Conservation (phyloP, 768 basidiomycete species). For the Ephemerocybe angulata region DNA sequence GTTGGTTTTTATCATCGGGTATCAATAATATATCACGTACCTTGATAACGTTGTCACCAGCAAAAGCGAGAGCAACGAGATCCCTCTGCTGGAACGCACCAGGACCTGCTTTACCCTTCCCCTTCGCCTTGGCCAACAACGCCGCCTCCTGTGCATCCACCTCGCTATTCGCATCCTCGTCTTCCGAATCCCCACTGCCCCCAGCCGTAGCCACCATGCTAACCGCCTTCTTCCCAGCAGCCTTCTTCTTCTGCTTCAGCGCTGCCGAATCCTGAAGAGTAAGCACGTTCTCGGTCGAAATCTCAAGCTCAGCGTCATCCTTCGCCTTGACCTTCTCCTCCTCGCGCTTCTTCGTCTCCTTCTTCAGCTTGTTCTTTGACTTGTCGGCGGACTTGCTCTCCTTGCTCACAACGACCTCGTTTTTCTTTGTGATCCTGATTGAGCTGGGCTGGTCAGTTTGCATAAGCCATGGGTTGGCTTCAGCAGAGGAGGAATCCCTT, state of each 20-base stretch:
- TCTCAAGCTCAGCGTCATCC: slow-evolving; percentile 80
- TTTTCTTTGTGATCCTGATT: slow-evolving; percentile 59
- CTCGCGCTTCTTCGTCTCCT: slow-evolving; percentile 50
- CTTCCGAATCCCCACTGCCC: slow-evolving; percentile 43
- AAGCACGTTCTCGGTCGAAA: slow-evolving; percentile 56
- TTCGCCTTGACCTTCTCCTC: slow-evolving; percentile 55
- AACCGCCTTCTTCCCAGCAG: slow-evolving; percentile 29
- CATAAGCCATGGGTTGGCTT: slow-evolving; percentile 80
- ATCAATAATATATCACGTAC: slow-evolving; percentile 45
- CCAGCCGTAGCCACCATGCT: slow-evolving; percentile 49
- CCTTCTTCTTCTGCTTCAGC: slow-evolving; percentile 33
- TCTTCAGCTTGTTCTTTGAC: slow-evolving; percentile 72
- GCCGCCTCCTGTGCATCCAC: slow-evolving; percentile 64
- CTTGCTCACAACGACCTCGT: slow-evolving; percentile 69
- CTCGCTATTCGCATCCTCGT: slow-evolving; percentile 61
- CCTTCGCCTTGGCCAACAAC: slow-evolving; percentile 29
- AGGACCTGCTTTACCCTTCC: slow-evolving; percentile 44
- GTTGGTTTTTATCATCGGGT: not conserved
- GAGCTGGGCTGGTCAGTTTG: slow-evolving; percentile 25
- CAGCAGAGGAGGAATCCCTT: slow-evolving; percentile 9
- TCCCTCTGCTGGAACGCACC: slow-evolving; percentile 87
- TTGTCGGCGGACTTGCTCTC: slow-evolving; percentile 58
- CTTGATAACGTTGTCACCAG: slow-evolving; percentile 93
- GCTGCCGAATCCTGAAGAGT: slow-evolving; percentile 28
- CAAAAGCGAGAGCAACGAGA: slow-evolving; percentile 91